Evolutionary conservation across 345 rosid genomes (phyloP), one percentile per base, ranked within the genome.

Genomic region (Orychophragmus violaceus): DNA sequence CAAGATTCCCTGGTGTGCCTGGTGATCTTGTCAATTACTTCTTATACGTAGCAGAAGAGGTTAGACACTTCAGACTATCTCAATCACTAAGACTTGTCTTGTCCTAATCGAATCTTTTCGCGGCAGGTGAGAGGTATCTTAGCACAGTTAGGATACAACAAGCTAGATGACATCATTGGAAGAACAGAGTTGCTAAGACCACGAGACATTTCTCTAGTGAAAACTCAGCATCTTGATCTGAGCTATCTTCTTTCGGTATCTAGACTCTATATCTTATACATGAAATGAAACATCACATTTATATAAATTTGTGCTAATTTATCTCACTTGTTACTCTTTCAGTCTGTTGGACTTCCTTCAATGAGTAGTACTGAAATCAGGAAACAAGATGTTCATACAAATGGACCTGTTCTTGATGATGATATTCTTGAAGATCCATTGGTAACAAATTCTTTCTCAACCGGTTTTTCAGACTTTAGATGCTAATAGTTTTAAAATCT

Each of bases 11-110:
- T 49, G 97, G 99, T 71, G 97, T 94, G 32, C 99, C 99, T 73
- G 97, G 95, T 77, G 99, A 94, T 80, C 96, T 94, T 76, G 99
- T 90, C 62, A 90, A 90, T 70, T 94, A 57, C 83, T 94, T 94
- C 77, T 69, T 90, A 39, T 94, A 94, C 53, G 97, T 94, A 66
- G 99, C 99, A 13, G 99, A 94, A 87, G 99, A 94, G 97, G 99
- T 94, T 68, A 62, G 30, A 19, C 17, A 61, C 29, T 37, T 58
- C 12, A 8, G 48, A 76, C 53, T 41, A 13, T 53, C 58, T 57
- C 39, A 49, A 21, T 64, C 59, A 13, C 19, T 46, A 35, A 54
- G 11, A 44, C 24, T 45, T 33, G 2, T 56, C 22, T 0, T 36
- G 36, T 64, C 33, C 52, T 57, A 14, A 64, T 14, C 52, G 13